phyloP scores from a whole-genome alignment of 2,329 filamentous ascomycete species.

The Fusarium sp. region DNA sequence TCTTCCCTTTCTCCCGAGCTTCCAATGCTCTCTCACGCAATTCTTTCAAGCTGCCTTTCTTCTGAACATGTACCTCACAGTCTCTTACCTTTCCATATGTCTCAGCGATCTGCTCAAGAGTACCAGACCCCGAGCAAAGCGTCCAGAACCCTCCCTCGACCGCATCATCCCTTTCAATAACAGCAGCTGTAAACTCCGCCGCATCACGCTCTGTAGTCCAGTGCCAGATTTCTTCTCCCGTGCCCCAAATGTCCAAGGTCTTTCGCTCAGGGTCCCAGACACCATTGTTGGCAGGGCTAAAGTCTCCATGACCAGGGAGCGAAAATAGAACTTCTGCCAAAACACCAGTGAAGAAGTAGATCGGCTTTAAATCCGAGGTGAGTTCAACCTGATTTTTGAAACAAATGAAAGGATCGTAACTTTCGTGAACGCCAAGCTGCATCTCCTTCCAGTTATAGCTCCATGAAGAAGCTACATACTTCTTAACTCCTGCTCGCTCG shows the following conservation, averaged over 20 bases:
- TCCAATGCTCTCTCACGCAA: background rate
- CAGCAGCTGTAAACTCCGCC: background rate
- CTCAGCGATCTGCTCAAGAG: background rate
- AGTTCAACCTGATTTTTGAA: constrained; percentile 49
- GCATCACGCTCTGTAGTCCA: background rate
- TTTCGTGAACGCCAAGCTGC: constrained; percentile 46
- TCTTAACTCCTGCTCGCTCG: constrained; percentile 50
- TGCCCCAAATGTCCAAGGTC: background rate
- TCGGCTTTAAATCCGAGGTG: constrained; percentile 45
- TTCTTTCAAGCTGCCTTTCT: background rate
- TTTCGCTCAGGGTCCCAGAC: background rate
- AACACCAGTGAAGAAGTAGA: background rate
- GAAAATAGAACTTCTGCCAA: background rate
- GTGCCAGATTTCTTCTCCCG: background rate
- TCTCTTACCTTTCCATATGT: background rate
- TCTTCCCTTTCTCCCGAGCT: background rate
- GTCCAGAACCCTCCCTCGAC: background rate
- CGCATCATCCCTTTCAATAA: background rate
- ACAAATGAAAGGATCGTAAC: constrained; percentile 51
- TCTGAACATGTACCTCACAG: background rate
- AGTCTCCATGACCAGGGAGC: background rate
- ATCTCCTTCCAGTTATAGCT: constrained; percentile 50
- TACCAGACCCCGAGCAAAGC: background rate
- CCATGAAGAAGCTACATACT: constrained; percentile 49
- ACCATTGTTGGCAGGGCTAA: background rate